These are phyloP conservation scores for Arthrobotrys sphaeroides DNA, from an alignment of 2,329 filamentous ascomycete species.

Conservation along the genomic window DNA sequence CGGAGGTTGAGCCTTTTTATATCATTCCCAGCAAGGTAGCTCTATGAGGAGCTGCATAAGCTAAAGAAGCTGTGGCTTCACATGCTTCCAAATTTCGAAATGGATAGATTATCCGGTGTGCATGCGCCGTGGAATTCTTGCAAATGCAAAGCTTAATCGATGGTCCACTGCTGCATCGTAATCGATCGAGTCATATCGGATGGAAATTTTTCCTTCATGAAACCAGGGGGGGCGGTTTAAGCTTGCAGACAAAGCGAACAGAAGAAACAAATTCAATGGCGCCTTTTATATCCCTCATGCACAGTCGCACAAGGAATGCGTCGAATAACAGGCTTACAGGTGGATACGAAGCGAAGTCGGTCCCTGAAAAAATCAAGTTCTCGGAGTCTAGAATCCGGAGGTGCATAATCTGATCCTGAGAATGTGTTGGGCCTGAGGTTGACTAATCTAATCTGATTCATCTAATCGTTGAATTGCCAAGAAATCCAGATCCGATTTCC, in stretches of 20 bases:
- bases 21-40: too few species aligned
- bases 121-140: too few species aligned
- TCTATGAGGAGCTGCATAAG: conserved; percentile 4
- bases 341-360: conserved; percentile 19
- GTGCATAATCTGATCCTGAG: conserved; percentile 3
- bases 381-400: not conserved
- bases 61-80: not conserved
- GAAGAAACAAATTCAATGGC: not conserved
- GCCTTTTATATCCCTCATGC: conserved; percentile 15
- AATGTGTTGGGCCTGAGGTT: conserved; percentile 14
- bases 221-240: not conserved
- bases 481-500: not conserved
- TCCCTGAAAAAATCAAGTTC: conserved; percentile 7
- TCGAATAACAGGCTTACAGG: not conserved
- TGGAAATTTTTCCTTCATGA: not conserved
- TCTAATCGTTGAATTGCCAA: not conserved
- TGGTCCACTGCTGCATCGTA: not conserved
- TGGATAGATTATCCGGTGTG: not conserved
- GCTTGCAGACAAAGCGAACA: too few species aligned
- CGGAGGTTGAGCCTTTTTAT: conserved; percentile 3
- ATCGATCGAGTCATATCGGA: not conserved
- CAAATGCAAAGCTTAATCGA: not conserved
- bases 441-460: not conserved
- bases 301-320: not conserved
- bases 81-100: not conserved